Evolutionary conservation across 2,329 filamentous ascomycete species (phyloP).

Genomic region (Ceratocystis cacaofunesta): DNA sequence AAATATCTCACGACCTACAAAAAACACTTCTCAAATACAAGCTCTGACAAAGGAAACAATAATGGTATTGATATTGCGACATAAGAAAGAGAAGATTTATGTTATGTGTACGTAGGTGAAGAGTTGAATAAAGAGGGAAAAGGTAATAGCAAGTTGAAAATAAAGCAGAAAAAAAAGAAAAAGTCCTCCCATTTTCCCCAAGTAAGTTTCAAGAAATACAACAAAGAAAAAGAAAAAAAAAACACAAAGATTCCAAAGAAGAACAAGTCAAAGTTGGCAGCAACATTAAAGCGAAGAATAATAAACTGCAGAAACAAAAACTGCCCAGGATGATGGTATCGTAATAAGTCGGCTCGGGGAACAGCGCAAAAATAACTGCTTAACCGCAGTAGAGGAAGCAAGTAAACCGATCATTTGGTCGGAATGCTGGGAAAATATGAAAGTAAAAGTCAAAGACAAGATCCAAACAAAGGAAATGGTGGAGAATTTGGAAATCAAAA

Average conservation of each 20-base stretch:
- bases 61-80: not conserved
- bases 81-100: conserved; percentile 3
- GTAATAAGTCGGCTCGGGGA: not conserved
- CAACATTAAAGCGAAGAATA: not conserved
- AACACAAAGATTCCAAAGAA: not conserved
- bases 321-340: not conserved
- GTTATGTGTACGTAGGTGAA: not conserved
- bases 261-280: not conserved
- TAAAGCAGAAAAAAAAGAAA: not conserved
- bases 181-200: conserved; percentile 4
- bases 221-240: not conserved
- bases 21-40: not conserved
- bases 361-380: not conserved
- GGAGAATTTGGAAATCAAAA: not conserved
- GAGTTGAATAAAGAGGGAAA: not conserved
- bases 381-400: not conserved
- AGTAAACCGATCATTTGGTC: not conserved
- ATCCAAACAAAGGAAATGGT: not conserved
- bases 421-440: not conserved
- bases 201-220: not conserved
- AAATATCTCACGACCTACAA: not conserved
- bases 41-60: not conserved
- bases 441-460: not conserved
- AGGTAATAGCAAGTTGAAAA: not conserved
- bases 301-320: not conserved